Evolutionary conservation across 805 yeast genomes (phyloP).

Genomic region (Wickerhamiella brachini): DNA sequence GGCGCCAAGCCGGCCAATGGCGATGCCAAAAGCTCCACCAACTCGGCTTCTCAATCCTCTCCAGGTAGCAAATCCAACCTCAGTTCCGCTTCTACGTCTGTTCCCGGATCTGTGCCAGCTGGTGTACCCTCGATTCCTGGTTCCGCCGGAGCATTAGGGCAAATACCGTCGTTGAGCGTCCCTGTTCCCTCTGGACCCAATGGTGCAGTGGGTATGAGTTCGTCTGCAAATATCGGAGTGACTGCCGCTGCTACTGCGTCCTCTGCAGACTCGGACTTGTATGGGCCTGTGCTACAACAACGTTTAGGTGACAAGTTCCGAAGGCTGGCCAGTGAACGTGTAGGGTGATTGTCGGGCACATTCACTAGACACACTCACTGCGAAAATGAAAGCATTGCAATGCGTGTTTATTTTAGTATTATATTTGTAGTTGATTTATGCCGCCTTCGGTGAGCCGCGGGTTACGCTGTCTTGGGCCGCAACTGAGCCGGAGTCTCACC

Average conservation of each 20-base stretch:
- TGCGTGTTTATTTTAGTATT: neutral
- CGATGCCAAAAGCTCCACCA: neutral
- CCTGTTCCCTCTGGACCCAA: neutral
- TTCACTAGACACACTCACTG: no score
- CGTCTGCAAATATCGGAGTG: neutral
- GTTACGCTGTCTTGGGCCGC: neutral
- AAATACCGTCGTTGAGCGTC: neutral
- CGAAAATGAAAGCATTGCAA: neutral
- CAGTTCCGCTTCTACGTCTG: neutral
- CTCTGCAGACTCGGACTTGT: neutral
- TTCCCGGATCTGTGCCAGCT: neutral
- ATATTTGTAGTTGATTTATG: no score
- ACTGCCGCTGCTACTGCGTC: neutral
- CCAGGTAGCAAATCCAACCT: neutral
- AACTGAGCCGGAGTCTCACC: slow-evolving; percentile 34
- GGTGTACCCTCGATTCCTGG: neutral
- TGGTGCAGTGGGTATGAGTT: neutral
- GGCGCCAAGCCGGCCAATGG: neutral
- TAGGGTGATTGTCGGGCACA: neutral
- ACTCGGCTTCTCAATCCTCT: neutral
- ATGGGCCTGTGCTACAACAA: slow-evolving; percentile 3
- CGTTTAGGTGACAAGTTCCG: slow-evolving; percentile 4
- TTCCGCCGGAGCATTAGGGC: neutral
- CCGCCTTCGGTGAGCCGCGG: no score
- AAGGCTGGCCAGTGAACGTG: slow-evolving; percentile 4